phyloP scores from a whole-genome alignment of 352 stramenopile species.

The Globisporangium acanthophoron region DNA sequence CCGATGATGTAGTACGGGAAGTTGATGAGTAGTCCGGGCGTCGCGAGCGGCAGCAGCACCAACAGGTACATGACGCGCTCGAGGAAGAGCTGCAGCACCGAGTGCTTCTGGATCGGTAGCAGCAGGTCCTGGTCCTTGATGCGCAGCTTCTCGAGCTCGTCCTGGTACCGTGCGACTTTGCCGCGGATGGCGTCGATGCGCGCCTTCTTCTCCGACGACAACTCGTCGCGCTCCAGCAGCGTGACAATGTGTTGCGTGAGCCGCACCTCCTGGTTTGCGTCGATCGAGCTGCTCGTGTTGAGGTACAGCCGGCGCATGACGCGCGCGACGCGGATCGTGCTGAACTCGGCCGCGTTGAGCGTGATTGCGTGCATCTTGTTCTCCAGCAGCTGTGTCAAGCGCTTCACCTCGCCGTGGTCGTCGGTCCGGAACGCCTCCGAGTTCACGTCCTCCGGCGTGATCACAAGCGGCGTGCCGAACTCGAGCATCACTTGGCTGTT shows the following conservation, averaged over 20 bases:
- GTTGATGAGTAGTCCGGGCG: conserved; percentile 61
- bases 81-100: conserved; percentile 55
- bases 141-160: conserved; percentile 44
- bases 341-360: conserved; percentile 64
- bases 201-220: conserved; percentile 24
- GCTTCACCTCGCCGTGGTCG: conserved; percentile 35
- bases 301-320: conserved; percentile 68
- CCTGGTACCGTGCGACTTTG: conserved; percentile 61
- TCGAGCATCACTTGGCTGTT: conserved; percentile 59
- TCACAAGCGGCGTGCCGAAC: conserved; percentile 54
- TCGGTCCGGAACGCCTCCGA: conserved; percentile 29
- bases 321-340: conserved; percentile 48
- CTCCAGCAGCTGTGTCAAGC: conserved; percentile 28
- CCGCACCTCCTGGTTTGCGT: conserved; percentile 64
- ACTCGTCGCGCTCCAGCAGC: conserved; percentile 43
- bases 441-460: conserved; percentile 30
- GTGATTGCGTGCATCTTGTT: conserved; percentile 40
- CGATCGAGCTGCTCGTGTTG: conserved; percentile 53
- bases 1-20: conserved; percentile 78
- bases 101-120: conserved; percentile 38
- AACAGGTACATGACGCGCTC: conserved; percentile 62
- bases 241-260: conserved; percentile 77
- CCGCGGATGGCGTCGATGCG: conserved; percentile 26
- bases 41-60: conserved; percentile 63
- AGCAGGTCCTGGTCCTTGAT: conserved; percentile 73